phyloP scores from a whole-genome alignment of 2,329 filamentous ascomycete species.

The Metarhizium rileyi region DNA sequence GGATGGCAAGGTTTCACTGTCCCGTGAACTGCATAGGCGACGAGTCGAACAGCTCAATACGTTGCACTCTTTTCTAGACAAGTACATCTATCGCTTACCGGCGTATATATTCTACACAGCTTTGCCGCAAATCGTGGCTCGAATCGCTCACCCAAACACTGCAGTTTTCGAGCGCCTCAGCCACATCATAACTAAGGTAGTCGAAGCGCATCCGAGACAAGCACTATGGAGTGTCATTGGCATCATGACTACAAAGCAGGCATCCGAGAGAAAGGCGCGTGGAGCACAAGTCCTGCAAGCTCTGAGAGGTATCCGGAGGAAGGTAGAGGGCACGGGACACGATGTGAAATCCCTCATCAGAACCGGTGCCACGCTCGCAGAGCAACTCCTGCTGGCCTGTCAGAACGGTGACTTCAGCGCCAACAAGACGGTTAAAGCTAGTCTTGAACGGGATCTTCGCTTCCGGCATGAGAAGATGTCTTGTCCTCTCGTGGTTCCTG shows the following conservation, averaged over 20 bases:
- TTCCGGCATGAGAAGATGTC: constrained; percentile 82
- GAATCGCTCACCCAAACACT: constrained; percentile 77
- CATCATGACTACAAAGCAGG: constrained; percentile 70
- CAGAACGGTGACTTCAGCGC: constrained; percentile 63
- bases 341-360: constrained; percentile 65
- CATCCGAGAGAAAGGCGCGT: constrained; percentile 50
- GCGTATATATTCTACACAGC: constrained; percentile 73
- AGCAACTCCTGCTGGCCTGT: constrained; percentile 72
- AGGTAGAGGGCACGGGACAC: constrained; percentile 37
- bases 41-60: constrained; percentile 57
- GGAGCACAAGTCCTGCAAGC: constrained; percentile 43
- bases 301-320: constrained; percentile 38
- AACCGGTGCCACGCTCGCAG: constrained; percentile 72
- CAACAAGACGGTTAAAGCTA: constrained; percentile 59
- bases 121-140: constrained; percentile 87
- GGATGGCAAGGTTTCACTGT: constrained; percentile 43
- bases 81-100: constrained; percentile 64
- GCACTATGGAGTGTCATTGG: constrained; percentile 86
- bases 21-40: constrained; percentile 40
- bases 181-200: constrained; percentile 77
- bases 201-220: constrained; percentile 79
- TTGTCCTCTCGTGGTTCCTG: constrained; percentile 77
- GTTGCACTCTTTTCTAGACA: constrained; percentile 67
- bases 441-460: constrained; percentile 64
- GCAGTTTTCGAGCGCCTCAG: constrained; percentile 70